Conservation (phyloP, 1,284 basidiomycete genomes). For the Marasmius oreades region DNA sequence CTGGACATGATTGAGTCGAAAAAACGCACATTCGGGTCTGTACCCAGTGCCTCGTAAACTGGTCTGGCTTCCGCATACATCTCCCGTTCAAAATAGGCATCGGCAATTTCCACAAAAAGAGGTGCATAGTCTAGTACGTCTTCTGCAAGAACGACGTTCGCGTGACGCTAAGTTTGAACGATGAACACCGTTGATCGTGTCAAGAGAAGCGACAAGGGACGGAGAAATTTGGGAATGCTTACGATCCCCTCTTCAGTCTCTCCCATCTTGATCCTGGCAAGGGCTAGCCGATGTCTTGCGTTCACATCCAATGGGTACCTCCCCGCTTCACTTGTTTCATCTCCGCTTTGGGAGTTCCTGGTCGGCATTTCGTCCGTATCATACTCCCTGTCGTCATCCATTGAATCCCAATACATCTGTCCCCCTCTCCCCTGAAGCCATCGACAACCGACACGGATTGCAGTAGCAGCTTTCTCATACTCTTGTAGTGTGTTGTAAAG, state of each 20-base stretch:
- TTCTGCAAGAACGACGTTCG: conserved; percentile 64
- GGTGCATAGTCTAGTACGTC: conserved; percentile 75
- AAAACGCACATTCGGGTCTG: conserved; percentile 60
- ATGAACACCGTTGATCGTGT: neutral
- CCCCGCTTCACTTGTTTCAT: conserved; percentile 36
- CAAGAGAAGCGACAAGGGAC: too few relatives aligned
- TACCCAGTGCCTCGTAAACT: conserved; percentile 74
- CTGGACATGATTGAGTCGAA: conserved; percentile 5
- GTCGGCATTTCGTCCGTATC: conserved; percentile 45
- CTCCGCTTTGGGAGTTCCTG: conserved; percentile 15
- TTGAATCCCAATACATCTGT: conserved; percentile 78
- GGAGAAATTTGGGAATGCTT: conserved; percentile 18
- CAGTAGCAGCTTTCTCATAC: conserved; percentile 65
- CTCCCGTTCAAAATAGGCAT: conserved; percentile 76
- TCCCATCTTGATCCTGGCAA: conserved; percentile 80
- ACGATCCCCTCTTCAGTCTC: conserved; percentile 84
- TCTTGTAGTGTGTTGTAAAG: conserved; percentile 73
- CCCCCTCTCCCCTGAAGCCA: conserved; percentile 86
- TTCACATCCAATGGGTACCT: conserved; percentile 75
- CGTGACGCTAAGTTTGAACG: conserved; percentile 59
- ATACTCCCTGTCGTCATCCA: conserved; percentile 87
- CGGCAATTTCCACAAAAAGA: conserved; percentile 80
- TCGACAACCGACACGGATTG: conserved; percentile 74
- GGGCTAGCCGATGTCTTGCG: conserved; percentile 81
- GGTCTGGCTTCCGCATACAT: conserved; percentile 74